Base-by-base conservation (phyloP, 805 yeast species). In the Lipomyces yamadae region DNA sequence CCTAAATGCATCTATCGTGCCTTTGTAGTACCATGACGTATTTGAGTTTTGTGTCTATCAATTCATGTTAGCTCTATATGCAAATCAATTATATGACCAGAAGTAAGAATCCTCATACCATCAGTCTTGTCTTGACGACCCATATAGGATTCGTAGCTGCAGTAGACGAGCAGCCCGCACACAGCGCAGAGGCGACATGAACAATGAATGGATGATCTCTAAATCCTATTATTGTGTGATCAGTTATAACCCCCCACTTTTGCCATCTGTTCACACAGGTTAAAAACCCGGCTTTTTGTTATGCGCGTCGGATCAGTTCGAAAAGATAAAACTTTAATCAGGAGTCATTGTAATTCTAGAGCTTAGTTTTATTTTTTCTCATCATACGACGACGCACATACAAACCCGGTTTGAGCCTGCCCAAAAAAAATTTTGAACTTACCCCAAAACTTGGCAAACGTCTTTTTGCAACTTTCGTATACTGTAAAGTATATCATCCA, bases 401-500 rank as follows among this genome's bases (percentile, higher is more conserved):
- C 5, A 13, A 15, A 15, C n/a, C 48, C 3, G 5, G 48, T 42
- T 42, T 42, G 48, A 24, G 24, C 8, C 24, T 15, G 48, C 48
- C 45, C n/a, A 4, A 42, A 15, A 18, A 39, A 39, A 13, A 39
- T 42, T 15, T 0, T 2, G 24, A 11, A 42, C 54, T 6, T 55
- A 60, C 68, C 56, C 74, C 74, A 57, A 76, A 74, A 15, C 74
- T 62, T n/a, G 62, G 57, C 87, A 73, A 84, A 85, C 59, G 82
- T 75, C 56, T 77, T 74, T 76, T 92, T 93, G 34, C 92, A 88
- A 64, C 84, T 80, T 75, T 94, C 98, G 77, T 95, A 95, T 39
- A 92, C 90, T 6, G 94, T 84, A 78, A 95, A 95, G 76, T 95
- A 95, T 58, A 95, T 90, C 83, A 92, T 92, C 99, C 99, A 95